phyloP scores from a whole-genome alignment of 148 eudicot genomes.

The Chenopodium suecicum region DNA sequence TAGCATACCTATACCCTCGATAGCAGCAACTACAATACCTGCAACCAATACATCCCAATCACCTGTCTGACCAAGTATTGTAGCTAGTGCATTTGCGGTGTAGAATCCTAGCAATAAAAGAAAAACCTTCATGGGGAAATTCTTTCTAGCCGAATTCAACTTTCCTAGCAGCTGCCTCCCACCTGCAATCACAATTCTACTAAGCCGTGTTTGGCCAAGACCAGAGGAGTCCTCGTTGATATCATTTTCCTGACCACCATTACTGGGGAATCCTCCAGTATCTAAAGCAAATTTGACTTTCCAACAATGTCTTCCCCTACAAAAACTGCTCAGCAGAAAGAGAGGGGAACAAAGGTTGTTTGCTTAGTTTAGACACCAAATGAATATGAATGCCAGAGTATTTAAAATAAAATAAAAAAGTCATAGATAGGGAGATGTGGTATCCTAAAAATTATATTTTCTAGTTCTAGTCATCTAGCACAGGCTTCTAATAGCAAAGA shows the following conservation, averaged over 20 bases:
- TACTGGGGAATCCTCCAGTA: slow-evolving; percentile 59
- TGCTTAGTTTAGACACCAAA: background rate
- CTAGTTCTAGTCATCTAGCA: background rate
- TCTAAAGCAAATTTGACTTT: slow-evolving; percentile 64
- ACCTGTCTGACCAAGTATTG: slow-evolving; percentile 94
- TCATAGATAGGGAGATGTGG: background rate
- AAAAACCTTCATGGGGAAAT: slow-evolving; percentile 90
- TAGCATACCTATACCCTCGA: slow-evolving; percentile 92
- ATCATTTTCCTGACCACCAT: slow-evolving; percentile 46
- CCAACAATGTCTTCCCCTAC: slow-evolving; percentile 40
- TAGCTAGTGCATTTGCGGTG: slow-evolving; percentile 94
- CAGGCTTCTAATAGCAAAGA: background rate
- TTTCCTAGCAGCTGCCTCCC: slow-evolving; percentile 72
- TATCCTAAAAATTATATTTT: background rate
- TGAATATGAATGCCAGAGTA: background rate
- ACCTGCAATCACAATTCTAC: slow-evolving; percentile 76
- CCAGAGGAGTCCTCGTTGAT: slow-evolving; percentile 42
- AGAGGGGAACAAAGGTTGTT: background rate
- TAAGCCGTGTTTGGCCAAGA: slow-evolving; percentile 74
- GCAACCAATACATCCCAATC: slow-evolving; percentile 98
- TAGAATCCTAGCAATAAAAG: slow-evolving; percentile 88
- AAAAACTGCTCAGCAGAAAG: slow-evolving; percentile 33
- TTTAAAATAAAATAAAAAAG: background rate
- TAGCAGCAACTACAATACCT: slow-evolving; percentile 91
- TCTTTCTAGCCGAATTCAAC: slow-evolving; percentile 74